phyloP scores from a whole-genome alignment of 768 basidiomycete species.

The Suillus brevipes region DNA sequence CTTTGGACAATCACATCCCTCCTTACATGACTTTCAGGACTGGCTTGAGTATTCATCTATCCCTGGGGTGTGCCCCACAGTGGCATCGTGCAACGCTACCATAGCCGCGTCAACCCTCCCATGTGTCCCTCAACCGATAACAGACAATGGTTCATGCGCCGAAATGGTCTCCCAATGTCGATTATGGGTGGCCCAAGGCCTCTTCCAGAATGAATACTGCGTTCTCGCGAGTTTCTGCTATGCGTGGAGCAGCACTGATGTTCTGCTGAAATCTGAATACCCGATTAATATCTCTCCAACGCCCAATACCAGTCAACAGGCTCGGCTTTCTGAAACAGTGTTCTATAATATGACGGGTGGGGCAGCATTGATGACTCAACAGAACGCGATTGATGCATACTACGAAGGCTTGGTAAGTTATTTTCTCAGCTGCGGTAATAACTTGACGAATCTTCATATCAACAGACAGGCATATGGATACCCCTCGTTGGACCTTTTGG shows the following conservation, averaged over 20 bases:
- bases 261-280: constrained; percentile 19
- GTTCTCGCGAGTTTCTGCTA: constrained; percentile 27
- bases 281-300: constrained; percentile 3
- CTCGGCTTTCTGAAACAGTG: constrained; percentile 17
- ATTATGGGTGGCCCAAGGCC: constrained; percentile 20
- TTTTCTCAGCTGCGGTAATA: no score
- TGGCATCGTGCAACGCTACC: constrained; percentile 14
- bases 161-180: constrained; percentile 19
- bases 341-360: constrained; percentile 24
- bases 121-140: constrained; percentile 23
- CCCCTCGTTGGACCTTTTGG: constrained; percentile 13
- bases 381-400: constrained; percentile 23
- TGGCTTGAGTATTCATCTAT: constrained; percentile 24
- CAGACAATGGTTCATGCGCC: constrained; percentile 23
- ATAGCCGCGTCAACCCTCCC: constrained; percentile 5
- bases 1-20: background rate
- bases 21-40: constrained; percentile 14
- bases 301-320: constrained; percentile 16
- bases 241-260: constrained; percentile 22
- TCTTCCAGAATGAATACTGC: constrained; percentile 27
- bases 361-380: constrained; percentile 21
- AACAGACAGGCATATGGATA: constrained; percentile 19
- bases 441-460: background rate
- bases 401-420: constrained; percentile 20
- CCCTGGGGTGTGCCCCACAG: constrained; percentile 21